Base-by-base conservation (phyloP, 1,284 basidiomycete genomes). In the Paramarasmius palmivorus region DNA sequence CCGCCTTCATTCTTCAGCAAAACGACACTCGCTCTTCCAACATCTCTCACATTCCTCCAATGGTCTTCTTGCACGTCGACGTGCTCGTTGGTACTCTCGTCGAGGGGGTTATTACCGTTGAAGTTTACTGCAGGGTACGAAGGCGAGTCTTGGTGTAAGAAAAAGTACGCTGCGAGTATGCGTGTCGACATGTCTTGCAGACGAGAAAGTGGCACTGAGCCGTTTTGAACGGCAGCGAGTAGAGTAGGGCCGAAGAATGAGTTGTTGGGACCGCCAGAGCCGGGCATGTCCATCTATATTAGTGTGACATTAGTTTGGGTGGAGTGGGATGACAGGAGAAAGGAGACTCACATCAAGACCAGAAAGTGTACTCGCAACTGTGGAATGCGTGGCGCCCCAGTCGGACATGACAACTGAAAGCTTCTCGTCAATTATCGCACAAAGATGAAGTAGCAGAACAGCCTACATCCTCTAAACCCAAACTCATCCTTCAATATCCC, bases 61-160 rank as follows among this genome's bases (percentile, higher is more conserved):
- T 94, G 92, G 62, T 92, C 82, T 14, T 69, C 81, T 63, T 90
- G 85, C 0, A 92, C 92, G 62, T 94, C 84, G 32, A 93, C 73
- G 58, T 85, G 85, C 51, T 77, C 69, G 70, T 92, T 88, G 2
- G 75, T 57, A 4, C 74, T 74, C 14, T 73, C 70, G 29, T 79
- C 77, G 42, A 78, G 69, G 1, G 70, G 59, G 26, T 78, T 67
- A 68, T 77, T 82, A 2, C 75, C 68, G 58, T 85, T 70, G 54
- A 83, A 78, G 59, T 81, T 84, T 9, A 75, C 65, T 1, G 72
- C 51, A 0, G 87, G 88, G 62, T 80, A 90, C 4, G 67, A 39
- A 52, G 73, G 71, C 4, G 65, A 60, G 53, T 83, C 80, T 65
- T 84, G 83, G 19, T 78, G 78, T 17, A 82, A 63, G 37, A 69